Evolutionary conservation across 2,329 filamentous ascomycete species (phyloP), one percentile per base, ranked within the genome.

Genomic region (Cytospora schulzeri): DNA sequence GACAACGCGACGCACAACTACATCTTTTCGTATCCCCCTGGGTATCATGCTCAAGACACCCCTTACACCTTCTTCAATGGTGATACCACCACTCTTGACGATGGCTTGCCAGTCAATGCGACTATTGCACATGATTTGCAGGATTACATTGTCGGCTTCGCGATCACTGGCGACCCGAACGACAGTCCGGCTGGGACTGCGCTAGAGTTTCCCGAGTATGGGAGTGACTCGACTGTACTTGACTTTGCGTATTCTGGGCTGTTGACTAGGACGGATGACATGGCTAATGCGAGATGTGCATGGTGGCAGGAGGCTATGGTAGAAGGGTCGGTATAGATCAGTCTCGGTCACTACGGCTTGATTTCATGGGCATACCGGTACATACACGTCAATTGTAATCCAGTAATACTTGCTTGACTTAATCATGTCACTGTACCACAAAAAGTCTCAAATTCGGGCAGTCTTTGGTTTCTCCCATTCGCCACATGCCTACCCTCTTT

Each of bases 31-130:
- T 77, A 84, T 1, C 80, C 80, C 0, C 83, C 84, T 0, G 83
- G 77, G 9, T 74, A 83, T 41, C 85, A 88, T 69, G 83, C 79
- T 22, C 72, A 78, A 58, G 85, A 87, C 68, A 68, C 84, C 4
- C 66, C 76, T 0, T 86, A 83, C 68, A 83, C 81, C 0, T 86
- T 81, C 73, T 87, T 79, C 73, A 78, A 80, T 51, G 76, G 75
- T 24, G 72, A 73, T 60, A 69, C 68, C 8, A 70, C 70, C 45
- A 72, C 70, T 3, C 54, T 59, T 4, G 66, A 74, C 45, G 62
- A 71, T 62, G 71, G 70, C 14, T 41, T 63, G 1, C 63, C 66
- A 0, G 72, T 77, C 26, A 70, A 77, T 53, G 66, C 67, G 0
- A 69, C 68, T 0, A 62, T 79, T 4, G 78, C 78, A 2, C 62